Evolutionary conservation across 495 filamentous ascomycete species (phyloP), one percentile per base, ranked within the genome.

Genomic region (Jackrogersella multiformis): DNA sequence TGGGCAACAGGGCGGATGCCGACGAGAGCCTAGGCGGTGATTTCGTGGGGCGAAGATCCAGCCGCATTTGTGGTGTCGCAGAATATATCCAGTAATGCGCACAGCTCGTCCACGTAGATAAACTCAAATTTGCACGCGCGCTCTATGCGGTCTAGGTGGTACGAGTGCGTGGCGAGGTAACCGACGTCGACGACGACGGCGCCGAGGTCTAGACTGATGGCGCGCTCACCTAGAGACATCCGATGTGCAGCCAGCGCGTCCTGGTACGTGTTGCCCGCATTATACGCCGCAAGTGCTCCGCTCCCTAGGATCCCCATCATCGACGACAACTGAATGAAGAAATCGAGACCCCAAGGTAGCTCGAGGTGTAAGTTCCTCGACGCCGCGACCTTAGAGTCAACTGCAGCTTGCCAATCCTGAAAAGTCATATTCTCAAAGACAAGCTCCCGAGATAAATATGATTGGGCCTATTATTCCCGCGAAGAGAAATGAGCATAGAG

Each of bases 251-350:
- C 76, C 3, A 84, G 70, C 0, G 78, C 77, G 46, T 84, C 85
- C n/a, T 85, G 76, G 70, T 81, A 89, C 4, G 82, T 79, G 69
- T 85, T 86, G 12, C 81, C 85, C 1, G 85, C 83, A 4, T 82
- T 77, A 61, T 90, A 89, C 21, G 82, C 83, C 15, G 82, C 73
- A 61, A 89, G 86, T 0, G 76, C 76, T 30, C 71, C 38, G 62
- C 67, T 80, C 0, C 87, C 87, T 10, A 85, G 56, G 1, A 82
- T 69, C 8, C 80, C 84, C 8, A 79, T 69, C 0, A n/a, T n/a
- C n/a, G n/a, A n/a, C n/a, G n/a, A n/a, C n/a, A n/a, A n/a, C n/a
- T n/a, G n/a, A n/a, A n/a, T n/a, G n/a, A n/a, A n/a, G n/a, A n/a
- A n/a, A n/a, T n/a, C n/a, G n/a, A n/a, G n/a, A n/a, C n/a, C n/a